These are phyloP conservation scores for Pseudognaphalium luteoalbum DNA, from an alignment of 129 eudicot species.

Conservation along the genomic window DNA sequence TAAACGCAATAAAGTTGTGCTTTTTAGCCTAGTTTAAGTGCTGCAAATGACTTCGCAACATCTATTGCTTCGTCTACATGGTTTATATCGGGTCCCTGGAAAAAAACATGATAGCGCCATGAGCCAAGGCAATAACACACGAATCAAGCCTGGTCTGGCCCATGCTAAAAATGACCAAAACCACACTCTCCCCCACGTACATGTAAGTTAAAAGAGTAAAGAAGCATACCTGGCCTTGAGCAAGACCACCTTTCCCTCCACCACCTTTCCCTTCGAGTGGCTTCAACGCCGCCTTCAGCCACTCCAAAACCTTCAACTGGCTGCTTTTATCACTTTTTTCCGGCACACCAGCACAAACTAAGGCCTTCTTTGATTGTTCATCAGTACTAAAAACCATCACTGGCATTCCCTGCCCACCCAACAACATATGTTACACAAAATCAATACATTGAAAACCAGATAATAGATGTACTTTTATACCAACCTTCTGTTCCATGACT, in stretches of 20 bases:
- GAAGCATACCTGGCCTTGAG: conserved; percentile 81
- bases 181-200: not conserved
- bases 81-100: conserved; percentile 62
- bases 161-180: not conserved
- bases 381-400: conserved; percentile 86
- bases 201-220: not conserved
- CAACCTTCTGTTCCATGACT: conserved; percentile 86
- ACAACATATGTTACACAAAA: conserved; percentile 4
- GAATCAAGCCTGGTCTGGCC: too few species aligned
- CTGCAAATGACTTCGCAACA: conserved; percentile 70
- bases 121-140: not conserved
- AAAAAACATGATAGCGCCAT: not conserved
- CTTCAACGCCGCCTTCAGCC: conserved; percentile 69
- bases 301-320: conserved; percentile 65
- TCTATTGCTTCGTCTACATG: conserved; percentile 71
- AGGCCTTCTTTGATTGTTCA: conserved; percentile 63
- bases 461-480: not conserved
- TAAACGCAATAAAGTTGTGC: not conserved
- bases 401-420: conserved; percentile 61
- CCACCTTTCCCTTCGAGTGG: conserved; percentile 83
- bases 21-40: conserved; percentile 56
- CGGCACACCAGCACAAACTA: conserved; percentile 96
- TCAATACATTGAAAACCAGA: not conserved
- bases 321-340: conserved; percentile 62
- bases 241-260: conserved; percentile 87